Evolutionary conservation across 352 stramenopile species (phyloP), one percentile per base, ranked within the genome.

Genomic region (Phytophthora vignae): DNA sequence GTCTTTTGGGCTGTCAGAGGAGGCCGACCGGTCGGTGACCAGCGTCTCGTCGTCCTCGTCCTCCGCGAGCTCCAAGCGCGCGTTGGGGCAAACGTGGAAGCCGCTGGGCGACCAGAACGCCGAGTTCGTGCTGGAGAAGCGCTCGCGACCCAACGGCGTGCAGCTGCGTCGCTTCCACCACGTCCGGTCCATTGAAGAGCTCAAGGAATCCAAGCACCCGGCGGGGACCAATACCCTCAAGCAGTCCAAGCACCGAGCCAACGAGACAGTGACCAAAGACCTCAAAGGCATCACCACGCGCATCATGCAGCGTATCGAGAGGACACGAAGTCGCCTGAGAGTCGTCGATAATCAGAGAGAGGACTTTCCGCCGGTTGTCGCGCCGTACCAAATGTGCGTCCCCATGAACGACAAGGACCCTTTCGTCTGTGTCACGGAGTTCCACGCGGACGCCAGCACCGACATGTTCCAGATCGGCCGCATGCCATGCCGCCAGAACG

Each of bases 401-500:
- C 86, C 86, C 1, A 92, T 94, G 83, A 88, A 85, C 70, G 83
- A 90, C 76, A 73, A 72, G 15, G 84, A 93, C 56, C 60, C 74
- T 12, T 74, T 84, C 55, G 84, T 74, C 9, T 88, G 78, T 50
- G 68, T 93, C 31, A 91, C 82, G 11, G 88, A 95, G 73, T 95
- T 90, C 63, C 67, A 76, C 42, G 54, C 67, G 4, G 83, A 92
- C 36, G 12, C 63, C 8, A 67, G 50, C 27, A 67, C 68, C 19
- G 88, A 95, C 55, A 88, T 95, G 85, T 95, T 93, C 67, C 88
- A 95, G 75, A 91, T 95, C 55, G 88, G 88, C 17, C 85, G 88
- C 31, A 90, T 93, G 83, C 88, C 88, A 14, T 93, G 85, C 54
- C 67, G 60, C 0, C 81, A 91, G 58, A 95, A 95, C 67, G 85